Conservation (phyloP, 352 stramenopile species). For the Globisporangium lucens region DNA sequence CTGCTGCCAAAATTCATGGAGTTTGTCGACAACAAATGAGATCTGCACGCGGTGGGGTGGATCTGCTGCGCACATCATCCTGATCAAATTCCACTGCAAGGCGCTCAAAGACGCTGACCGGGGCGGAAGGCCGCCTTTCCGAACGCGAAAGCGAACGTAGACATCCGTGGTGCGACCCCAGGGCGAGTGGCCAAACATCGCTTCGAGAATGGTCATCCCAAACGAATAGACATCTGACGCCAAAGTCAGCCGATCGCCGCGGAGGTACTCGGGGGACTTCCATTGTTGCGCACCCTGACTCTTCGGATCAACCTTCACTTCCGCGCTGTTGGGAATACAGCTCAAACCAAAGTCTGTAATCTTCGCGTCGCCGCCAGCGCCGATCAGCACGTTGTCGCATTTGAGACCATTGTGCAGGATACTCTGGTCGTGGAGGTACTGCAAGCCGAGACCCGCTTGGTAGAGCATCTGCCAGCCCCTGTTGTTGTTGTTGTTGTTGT, state of each 20-base stretch:
- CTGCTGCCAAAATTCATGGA: not conserved
- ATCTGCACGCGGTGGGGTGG: not conserved
- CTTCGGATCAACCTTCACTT: not conserved
- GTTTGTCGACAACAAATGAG: constrained; percentile 6
- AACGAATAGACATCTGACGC: no score
- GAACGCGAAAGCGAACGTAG: not conserved
- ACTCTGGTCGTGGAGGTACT: constrained; percentile 1
- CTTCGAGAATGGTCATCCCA: no score
- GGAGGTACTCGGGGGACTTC: not conserved
- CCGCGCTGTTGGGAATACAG: constrained; percentile 7
- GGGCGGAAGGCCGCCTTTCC: not conserved
- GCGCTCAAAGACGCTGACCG: not conserved
- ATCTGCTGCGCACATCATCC: constrained; percentile 13
- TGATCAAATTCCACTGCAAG: constrained; percentile 12
- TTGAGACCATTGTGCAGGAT: constrained; percentile 10
- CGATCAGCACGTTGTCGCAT: constrained; percentile 10
- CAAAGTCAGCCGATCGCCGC: no score
- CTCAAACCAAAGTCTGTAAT: constrained; percentile 18
- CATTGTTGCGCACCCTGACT: not conserved
- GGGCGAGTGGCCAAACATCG: no score
- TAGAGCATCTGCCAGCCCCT: not conserved
- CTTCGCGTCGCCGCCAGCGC: not conserved
- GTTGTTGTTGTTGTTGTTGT: not conserved
- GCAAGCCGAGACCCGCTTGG: not conserved
- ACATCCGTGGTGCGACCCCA: no score